Evolutionary conservation across 2,329 filamentous ascomycete genomes (phyloP).

Genomic region (Dothistroma septosporum): DNA sequence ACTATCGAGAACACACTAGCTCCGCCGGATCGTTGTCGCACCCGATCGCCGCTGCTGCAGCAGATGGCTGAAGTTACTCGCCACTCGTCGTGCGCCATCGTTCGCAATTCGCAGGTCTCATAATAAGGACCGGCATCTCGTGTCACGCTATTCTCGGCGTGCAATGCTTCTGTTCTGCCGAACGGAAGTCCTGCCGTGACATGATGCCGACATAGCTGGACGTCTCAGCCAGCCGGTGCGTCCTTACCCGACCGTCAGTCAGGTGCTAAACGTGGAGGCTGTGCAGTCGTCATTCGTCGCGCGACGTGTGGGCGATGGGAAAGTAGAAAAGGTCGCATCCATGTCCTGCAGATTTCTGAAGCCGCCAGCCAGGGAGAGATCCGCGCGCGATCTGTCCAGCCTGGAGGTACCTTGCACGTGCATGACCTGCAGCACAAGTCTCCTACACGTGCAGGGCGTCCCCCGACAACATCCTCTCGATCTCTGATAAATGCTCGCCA

Average conservation of each 20-base stretch:
- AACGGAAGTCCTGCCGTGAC: not conserved
- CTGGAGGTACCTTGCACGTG: conserved; percentile 15
- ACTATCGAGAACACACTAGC: not conserved
- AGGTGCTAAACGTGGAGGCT: not conserved
- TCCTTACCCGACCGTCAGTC: not conserved
- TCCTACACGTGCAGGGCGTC: conserved; percentile 12
- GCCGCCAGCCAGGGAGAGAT: not conserved
- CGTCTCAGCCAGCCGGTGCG: not conserved
- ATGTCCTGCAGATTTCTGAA: not conserved
- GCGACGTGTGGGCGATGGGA: conserved; percentile 16
- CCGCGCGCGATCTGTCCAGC: not conserved
- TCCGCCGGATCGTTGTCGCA: not conserved
- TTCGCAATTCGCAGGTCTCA: not conserved
- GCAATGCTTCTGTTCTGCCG: not conserved
- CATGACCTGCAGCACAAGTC: conserved; percentile 14
- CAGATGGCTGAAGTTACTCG: conserved; percentile 5
- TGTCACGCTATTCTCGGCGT: not conserved
- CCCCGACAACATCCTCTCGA: conserved; percentile 16
- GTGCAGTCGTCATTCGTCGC: conserved; percentile 14
- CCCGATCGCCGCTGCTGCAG: not conserved
- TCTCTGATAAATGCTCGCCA: conserved; percentile 17
- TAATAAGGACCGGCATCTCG: not conserved
- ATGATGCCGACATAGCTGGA: not conserved
- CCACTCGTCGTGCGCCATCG: conserved; percentile 2
- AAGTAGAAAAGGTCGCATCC: conserved; percentile 18